These are phyloP conservation scores for Phlebiopsis flavidoalba DNA, from an alignment of 768 basidiomycete genomes.

Conservation along the genomic window DNA sequence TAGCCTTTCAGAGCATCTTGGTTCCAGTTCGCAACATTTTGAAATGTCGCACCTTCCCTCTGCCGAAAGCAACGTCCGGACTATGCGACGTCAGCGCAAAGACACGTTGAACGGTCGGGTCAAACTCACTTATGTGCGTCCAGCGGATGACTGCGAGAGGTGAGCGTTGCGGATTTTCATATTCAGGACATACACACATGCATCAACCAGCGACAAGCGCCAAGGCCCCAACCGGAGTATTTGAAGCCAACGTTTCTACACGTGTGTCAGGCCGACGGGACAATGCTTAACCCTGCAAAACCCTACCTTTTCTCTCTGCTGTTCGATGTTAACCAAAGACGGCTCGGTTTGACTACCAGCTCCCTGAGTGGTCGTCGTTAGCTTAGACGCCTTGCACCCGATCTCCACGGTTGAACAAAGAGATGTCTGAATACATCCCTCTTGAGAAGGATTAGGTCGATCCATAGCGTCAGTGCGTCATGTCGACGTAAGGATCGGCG, in stretches of 20 bases:
- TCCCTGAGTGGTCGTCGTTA: constrained; percentile 13
- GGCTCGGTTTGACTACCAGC: background rate
- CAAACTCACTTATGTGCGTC: constrained; percentile 56
- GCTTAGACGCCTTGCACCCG: constrained; percentile 55
- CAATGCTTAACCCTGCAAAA: background rate
- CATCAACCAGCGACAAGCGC: constrained; percentile 61
- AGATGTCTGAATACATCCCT: constrained; percentile 78
- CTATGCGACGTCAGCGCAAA: background rate
- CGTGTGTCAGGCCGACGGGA: background rate
- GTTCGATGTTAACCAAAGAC: background rate
- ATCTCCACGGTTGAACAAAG: constrained; percentile 74
- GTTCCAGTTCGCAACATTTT: constrained; percentile 38
- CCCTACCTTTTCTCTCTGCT: constrained; percentile 9
- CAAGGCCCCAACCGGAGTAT: constrained; percentile 55
- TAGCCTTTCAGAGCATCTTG: constrained; percentile 45
- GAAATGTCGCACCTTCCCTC: background rate
- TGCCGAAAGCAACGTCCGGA: background rate
- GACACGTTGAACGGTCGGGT: background rate
- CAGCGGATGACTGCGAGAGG: constrained; percentile 63
- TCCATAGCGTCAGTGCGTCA: constrained; percentile 62
- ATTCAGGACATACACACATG: constrained; percentile 45
- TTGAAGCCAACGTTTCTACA: constrained; percentile 53
- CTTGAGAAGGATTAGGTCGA: constrained; percentile 82
- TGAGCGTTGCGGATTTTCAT: background rate
- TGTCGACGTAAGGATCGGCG: constrained; percentile 89